Evolutionary conservation across 805 yeast genomes (phyloP).

Genomic region (Candida chauliodis): DNA sequence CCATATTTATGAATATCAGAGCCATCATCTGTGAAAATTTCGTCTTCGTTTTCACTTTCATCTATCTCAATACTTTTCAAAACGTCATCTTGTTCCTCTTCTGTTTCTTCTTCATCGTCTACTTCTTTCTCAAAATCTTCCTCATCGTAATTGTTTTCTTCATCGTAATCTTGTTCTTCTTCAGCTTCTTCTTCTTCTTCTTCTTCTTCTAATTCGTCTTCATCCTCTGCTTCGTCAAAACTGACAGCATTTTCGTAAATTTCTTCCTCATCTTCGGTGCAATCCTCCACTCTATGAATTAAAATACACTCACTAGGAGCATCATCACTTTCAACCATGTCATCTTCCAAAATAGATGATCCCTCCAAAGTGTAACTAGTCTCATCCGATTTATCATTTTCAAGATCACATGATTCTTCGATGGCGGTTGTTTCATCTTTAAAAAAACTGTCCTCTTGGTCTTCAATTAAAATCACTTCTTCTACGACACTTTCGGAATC

Average conservation of each 20-base stretch:
- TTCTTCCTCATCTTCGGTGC: not conserved
- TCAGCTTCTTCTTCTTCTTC: not conserved
- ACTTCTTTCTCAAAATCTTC: conserved; percentile 6
- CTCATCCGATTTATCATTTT: not conserved
- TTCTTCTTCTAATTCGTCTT: not conserved
- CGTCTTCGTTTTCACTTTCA: conserved; percentile 6
- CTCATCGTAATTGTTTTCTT: conserved; percentile 4
- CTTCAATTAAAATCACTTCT: conserved; percentile 3
- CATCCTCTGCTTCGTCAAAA: not conserved
- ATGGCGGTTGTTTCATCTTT: conserved; percentile 1
- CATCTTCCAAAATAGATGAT: not conserved
- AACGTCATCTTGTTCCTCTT: not conserved
- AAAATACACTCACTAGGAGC: not conserved
- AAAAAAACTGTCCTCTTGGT: conserved; percentile 2
- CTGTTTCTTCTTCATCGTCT: conserved; percentile 8
- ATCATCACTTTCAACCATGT: not conserved
- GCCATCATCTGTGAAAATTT: not conserved
- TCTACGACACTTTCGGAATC: conserved; percentile 4
- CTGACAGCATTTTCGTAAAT: not conserved
- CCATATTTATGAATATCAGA: not conserved
- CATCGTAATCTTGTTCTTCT: conserved; percentile 2
- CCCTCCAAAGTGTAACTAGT: not conserved
- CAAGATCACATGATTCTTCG: not conserved
- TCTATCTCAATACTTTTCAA: too few relatives aligned
- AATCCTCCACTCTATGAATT: not conserved